Evolutionary conservation across 2,329 filamentous ascomycete species (phyloP).

Genomic region (Neurospora sp.): DNA sequence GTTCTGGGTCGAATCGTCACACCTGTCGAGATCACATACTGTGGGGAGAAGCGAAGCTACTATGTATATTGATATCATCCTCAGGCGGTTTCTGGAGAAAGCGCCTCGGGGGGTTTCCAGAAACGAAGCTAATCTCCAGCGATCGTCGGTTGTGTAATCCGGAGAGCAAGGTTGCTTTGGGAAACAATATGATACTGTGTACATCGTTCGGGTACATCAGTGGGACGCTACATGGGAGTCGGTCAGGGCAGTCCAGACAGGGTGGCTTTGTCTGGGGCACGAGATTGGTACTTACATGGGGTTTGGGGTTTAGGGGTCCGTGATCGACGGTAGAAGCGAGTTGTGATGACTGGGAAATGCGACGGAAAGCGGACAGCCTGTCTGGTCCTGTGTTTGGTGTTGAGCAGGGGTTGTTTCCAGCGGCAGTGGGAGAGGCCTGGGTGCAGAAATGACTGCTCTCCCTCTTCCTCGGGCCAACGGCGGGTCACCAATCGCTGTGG

Average conservation of each 20-base stretch:
- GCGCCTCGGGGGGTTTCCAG: constrained; percentile 15
- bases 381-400: constrained; percentile 18
- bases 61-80: constrained; percentile 7
- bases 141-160: constrained; percentile 14
- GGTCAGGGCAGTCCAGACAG: constrained; percentile 1
- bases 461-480: background rate
- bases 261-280: constrained; percentile 4
- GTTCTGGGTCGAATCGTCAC: background rate
- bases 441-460: constrained; percentile 5
- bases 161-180: constrained; percentile 4
- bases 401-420: constrained; percentile 13
- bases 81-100: constrained; percentile 15
- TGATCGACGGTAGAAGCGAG: constrained; percentile 21
- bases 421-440: constrained; percentile 1
- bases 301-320: constrained; percentile 15
- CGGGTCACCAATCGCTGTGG: background rate
- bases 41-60: constrained; percentile 4
- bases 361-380: constrained; percentile 18
- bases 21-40: background rate
- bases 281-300: constrained; percentile 6
- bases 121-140: constrained; percentile 24
- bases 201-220: background rate
- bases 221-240: constrained; percentile 1
- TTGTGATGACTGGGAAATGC: constrained; percentile 14
- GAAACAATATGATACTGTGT: background rate